Evolutionary conservation across 2,329 filamentous ascomycete species (phyloP), one percentile per base, ranked within the genome.

Genomic region (Paramyrothecium sp.): DNA sequence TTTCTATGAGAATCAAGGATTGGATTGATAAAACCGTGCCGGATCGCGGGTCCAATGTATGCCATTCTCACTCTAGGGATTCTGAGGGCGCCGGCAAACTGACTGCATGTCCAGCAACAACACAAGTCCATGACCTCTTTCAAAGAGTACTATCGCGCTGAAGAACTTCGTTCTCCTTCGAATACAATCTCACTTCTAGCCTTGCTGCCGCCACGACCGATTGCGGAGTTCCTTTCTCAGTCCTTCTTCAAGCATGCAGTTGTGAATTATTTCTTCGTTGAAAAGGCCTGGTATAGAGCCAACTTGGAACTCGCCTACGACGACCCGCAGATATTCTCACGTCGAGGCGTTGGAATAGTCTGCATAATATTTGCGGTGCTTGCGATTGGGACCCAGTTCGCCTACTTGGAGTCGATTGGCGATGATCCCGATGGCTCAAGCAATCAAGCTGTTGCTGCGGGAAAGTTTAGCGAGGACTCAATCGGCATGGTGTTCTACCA

Each of bases 401-500:
- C 78, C 3, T 78, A 82, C 54, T 71, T 82, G n/a, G 76, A 79
- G 52, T 68, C 71, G 17, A 51, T 61, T 54, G 38, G 38, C 13
- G 38, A 44, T 19, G n/a, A 44, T 12, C 4, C 38, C 5, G n/a
- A 16, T 12, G 47, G 57, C 22, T 58, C 65, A 20, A 56, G 54
- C 51, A 63, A 66, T 54, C 59, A 52, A 30, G 21, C 47, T 54
- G 62, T 52, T 60, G 61, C 61, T 33, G 59, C 61, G n/a, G 69
- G 58, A 51, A 64, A 57, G 26, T 72, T 73, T 44, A 79, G 79
- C 0, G 80, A 83, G 58, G 80, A 83, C 55, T 78, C 82, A 21
- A 76, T 84, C 1, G 82, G 82, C 4, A 72, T 83, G 7, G 79
- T 79, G 20, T 84, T 85, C 59, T 85, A 85, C 60, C 79, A 83